These are phyloP conservation scores for Fusarium euwallaceae DNA, from an alignment of 2,329 filamentous ascomycete genomes.

Conservation along the genomic window DNA sequence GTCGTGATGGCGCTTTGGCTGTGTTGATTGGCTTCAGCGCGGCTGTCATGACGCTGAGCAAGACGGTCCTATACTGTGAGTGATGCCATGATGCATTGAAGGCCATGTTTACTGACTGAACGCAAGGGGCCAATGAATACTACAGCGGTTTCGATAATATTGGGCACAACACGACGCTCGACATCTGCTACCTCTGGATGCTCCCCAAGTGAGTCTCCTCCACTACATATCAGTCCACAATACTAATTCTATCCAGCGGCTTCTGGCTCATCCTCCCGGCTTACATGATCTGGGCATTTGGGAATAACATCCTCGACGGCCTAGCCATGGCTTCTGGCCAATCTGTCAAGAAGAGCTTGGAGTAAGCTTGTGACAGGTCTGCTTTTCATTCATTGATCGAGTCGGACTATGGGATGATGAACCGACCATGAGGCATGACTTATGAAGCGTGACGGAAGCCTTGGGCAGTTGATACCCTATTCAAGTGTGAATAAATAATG, in stretches of 20 bases:
- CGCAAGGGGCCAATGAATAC: constrained; percentile 67
- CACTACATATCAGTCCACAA: rapidly evolving
- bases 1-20: constrained; percentile 59
- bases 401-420: constrained; percentile 2
- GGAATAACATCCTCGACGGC: constrained; percentile 62
- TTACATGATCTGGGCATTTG: constrained; percentile 65
- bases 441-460: background rate
- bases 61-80: constrained; percentile 72
- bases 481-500: background rate
- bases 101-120: background rate
- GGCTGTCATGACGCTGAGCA: constrained; percentile 71
- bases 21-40: constrained; percentile 65
- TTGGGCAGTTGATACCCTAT: background rate
- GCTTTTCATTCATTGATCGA: background rate
- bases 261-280: constrained; percentile 67
- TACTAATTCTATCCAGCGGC: constrained; percentile 55
- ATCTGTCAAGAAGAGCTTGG: constrained; percentile 42
- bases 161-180: constrained; percentile 63
- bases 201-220: constrained; percentile 67
- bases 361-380: background rate
- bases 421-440: constrained; percentile 22
- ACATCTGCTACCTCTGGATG: constrained; percentile 67
- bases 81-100: constrained; percentile 29
- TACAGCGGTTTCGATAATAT: constrained; percentile 69
- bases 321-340: constrained; percentile 56